A percentile compares a stretch with the other conserved stretches of the same genome.
These are phyloP conservation scores for Suillus tomentosus DNA, from an alignment of 768 basidiomycete species.

Conservation along the genomic window DNA sequence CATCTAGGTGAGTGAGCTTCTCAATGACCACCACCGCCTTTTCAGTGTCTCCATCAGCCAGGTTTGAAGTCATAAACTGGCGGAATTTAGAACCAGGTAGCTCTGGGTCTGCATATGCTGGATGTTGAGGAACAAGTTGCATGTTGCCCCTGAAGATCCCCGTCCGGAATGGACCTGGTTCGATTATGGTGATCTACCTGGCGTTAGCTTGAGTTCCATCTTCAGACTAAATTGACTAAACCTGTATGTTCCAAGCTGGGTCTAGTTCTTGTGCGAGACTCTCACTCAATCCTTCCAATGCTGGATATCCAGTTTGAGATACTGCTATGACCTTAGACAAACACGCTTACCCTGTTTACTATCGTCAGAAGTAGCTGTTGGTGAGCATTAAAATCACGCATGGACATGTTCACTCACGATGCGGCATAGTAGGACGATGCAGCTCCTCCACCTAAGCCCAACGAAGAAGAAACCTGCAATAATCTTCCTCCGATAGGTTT, in stretches of 20 bases:
- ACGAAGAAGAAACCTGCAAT: constrained; percentile 35
- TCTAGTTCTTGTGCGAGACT: constrained; percentile 26
- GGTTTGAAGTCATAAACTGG: not conserved
- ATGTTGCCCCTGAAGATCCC: not conserved
- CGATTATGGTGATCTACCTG: constrained; percentile 9
- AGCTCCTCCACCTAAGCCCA: constrained; percentile 19
- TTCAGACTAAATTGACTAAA: not conserved
- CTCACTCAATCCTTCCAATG: constrained; percentile 32
- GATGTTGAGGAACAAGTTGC: constrained; percentile 12
- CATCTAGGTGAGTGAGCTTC: constrained; percentile 19
- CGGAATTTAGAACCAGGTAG: constrained; percentile 14
- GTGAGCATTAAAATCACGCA: not conserved
- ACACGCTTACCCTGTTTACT: constrained; percentile 12
- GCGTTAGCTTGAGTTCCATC: not conserved
- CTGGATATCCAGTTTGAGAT: constrained; percentile 13
- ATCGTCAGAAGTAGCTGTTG: constrained; percentile 2
- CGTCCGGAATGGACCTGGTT: constrained; percentile 21
- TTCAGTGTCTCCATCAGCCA: constrained; percentile 18
- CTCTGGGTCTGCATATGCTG: constrained; percentile 20
- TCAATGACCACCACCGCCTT: constrained; percentile 27
- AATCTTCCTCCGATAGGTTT: constrained; percentile 36
- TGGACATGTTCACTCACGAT: constrained; percentile 19
- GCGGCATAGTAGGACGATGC: constrained; percentile 28
- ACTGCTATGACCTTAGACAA: not conserved
- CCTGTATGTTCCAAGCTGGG: constrained; percentile 34